Percentiles rank a stretch among this genome's conserved stretches.
phyloP scores from a whole-genome alignment of 257 asterid species.

The Solanum rostratum region DNA sequence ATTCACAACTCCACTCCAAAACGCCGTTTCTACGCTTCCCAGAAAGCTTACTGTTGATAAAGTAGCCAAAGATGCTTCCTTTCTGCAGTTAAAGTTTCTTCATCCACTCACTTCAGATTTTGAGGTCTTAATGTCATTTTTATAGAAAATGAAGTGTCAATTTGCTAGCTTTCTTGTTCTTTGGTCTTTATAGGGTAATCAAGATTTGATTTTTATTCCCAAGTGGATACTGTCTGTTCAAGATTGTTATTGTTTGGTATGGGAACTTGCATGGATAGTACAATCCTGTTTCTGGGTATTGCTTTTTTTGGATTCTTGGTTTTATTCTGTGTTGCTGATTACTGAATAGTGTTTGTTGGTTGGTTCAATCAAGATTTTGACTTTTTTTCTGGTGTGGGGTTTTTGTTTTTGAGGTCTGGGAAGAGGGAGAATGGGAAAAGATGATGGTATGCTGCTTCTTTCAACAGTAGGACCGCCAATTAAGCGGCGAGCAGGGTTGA shows the following conservation, averaged over 20 bases:
- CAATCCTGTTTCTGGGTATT: background rate
- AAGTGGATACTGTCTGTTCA: background rate
- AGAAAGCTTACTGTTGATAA: conserved; percentile 44
- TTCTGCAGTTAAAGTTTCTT: background rate
- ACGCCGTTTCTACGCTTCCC: conserved; percentile 68
- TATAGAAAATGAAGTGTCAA: background rate
- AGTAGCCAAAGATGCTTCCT: background rate
- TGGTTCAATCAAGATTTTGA: conserved; percentile 3
- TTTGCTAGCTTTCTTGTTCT: background rate
- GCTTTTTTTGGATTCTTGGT: conserved; percentile 9
- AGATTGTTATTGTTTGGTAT: conserved; percentile 14
- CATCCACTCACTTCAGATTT: conserved; percentile 1
- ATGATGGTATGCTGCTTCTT: conserved; percentile 64
- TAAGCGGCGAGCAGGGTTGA: conserved; percentile 72
- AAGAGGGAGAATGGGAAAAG: conserved; percentile 50
- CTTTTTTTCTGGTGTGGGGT: conserved; percentile 17
- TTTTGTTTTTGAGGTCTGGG: conserved; percentile 15
- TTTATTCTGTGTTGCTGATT: conserved; percentile 14
- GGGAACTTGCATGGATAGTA: conserved; percentile 18
- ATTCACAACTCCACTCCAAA: conserved; percentile 18
- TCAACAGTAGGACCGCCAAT: conserved; percentile 94
- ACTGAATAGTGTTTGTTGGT: conserved; percentile 12
- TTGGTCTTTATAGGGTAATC: background rate
- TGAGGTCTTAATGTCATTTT: background rate
- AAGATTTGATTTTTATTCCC: background rate